Base-by-base conservation (phyloP, 1,139 yeast genomes). In the Keqinozyma sinolaborantium region DNA sequence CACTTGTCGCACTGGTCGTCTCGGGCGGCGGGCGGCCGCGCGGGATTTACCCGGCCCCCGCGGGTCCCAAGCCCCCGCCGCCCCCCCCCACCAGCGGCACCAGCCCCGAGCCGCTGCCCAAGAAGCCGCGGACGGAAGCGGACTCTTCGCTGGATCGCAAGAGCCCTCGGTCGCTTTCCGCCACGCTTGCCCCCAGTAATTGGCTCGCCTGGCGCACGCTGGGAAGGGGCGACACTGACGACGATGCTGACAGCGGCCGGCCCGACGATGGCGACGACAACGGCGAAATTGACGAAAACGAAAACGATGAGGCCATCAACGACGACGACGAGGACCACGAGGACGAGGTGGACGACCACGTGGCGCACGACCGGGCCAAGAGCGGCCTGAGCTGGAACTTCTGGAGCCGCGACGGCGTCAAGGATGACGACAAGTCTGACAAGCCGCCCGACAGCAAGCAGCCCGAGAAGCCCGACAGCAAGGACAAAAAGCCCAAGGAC, bases 1-100 rank as follows among this genome's bases (percentile, higher is more conserved):
- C 97, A 92, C 28, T 73, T 68, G 0, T 88, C 80, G 44, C 98
- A 92, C 30, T 70, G 69, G 26, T 70, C 64, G 33, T 74, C 68
- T 70, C 67, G 54, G 28, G 44, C 23, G 26, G 25, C 10, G 33
- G 18, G 13, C n/a, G 5, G 16, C 32, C 4, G 31, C n/a, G n/a
- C n/a, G n/a, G n/a, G n/a, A n/a, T n/a, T n/a, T n/a, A n/a, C n/a
- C n/a, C n/a, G n/a, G n/a, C n/a, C n/a, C n/a, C n/a, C n/a, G n/a
- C n/a, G n/a, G n/a, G n/a, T n/a, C n/a, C n/a, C n/a, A n/a, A n/a
- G n/a, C n/a, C n/a, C n/a, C n/a, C n/a, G n/a, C n/a, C n/a, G n/a
- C n/a, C n/a, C n/a, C n/a, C n/a, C n/a, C n/a, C 14, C 30, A 25
- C 26, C 12, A 9, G 29, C 11, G 14, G 16, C 16, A 14, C 19